phyloP scores from a whole-genome alignment of 345 rosid species.

The Sisymbrium altissimum region DNA sequence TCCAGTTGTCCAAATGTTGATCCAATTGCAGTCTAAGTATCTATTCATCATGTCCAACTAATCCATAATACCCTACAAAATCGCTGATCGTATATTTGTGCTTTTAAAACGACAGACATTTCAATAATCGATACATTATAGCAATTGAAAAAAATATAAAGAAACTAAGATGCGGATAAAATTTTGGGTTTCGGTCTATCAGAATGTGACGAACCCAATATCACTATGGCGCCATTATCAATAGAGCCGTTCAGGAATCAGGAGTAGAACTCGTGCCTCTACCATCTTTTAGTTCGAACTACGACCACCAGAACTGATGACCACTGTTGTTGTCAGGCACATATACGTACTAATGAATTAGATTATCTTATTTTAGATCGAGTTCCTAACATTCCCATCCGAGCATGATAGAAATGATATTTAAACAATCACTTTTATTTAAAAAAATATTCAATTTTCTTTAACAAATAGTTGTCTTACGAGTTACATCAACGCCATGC shows the following conservation, averaged over 20 bases:
- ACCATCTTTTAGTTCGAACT: background rate
- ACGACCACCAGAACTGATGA: background rate
- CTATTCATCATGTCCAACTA: no score
- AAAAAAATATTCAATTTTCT: background rate
- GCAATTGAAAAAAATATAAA: background rate
- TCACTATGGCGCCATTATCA: background rate
- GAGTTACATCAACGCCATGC: conserved; percentile 16
- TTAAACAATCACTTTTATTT: background rate
- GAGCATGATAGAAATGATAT: background rate
- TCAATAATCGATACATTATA: background rate
- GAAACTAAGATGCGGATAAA: background rate
- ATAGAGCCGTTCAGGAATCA: background rate
- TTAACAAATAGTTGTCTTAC: background rate
- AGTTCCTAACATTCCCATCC: background rate
- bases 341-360: background rate
- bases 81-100: background rate
- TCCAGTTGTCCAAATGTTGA: no score
- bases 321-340: background rate
- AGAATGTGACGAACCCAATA: background rate
- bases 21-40: no score
- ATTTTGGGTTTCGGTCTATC: background rate
- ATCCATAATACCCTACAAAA: background rate
- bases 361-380: background rate
- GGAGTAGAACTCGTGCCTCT: background rate
- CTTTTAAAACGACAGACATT: background rate